Base-by-base conservation (phyloP, 306 rosid species). In the Herpetospermum pedunculosum region DNA sequence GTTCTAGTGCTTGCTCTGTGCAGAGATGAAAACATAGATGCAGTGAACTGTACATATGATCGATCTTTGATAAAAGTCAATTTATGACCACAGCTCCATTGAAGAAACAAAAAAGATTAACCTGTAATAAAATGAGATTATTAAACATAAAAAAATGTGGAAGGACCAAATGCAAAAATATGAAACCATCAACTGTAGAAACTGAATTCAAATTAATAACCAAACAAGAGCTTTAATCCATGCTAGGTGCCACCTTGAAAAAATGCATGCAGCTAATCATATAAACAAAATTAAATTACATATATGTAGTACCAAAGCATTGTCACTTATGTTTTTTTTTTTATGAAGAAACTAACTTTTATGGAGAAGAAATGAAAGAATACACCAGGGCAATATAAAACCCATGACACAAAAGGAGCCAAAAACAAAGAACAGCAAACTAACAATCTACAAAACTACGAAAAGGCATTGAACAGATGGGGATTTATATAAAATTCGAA, bases 21-120 rank as follows among this genome's bases (percentile, higher is more conserved):
- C 29, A 35, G 76, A 77, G 81, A 43, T 18, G 75, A 54, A 25
- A 58, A 49, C 92, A 88, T 85, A 32, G 64, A 15, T 16, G 59
- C 47, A n/a, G n/a, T 53, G 21, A 67, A 67, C 34, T 67, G 73
- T 1, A 41, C 12, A 13, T 67, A 67, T 41, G 29, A 12, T 67
- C 34, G 13, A 67, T 67, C 72, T 0, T 21, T 23, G 49, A 67
- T 11, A 41, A 21, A 21, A 21, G 72, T 25, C 50, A 23, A 38
- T 40, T 21, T 13, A 23, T 2, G 52, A 67, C 5, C 35, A 41
- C 0, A 37, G 70, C 37, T 41, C 73, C 73, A 67, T 12, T 25
- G 72, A 6, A 65, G 50, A 38, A 38, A 21, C n/a, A 65, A 38
- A 62, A 63, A 1, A 37, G 47, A 34, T 63, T 23, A 2, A 67